phyloP scores from a whole-genome alignment of 192 early-diverging fungal genomes.

The Rhizoclosmatium sp. region DNA sequence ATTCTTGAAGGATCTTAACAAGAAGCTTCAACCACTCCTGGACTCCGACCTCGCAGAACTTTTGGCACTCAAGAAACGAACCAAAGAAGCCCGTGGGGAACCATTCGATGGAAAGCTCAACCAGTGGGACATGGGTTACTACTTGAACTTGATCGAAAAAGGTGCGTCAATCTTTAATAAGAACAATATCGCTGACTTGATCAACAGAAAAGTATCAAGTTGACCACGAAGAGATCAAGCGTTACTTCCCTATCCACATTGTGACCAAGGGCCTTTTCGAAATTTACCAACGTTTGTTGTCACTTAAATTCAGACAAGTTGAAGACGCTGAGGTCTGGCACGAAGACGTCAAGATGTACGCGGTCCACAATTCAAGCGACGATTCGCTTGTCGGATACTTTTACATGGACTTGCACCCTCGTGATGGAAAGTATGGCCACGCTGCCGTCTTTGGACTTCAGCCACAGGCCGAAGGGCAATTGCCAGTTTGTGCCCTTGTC shows the following conservation, averaged over 20 bases:
- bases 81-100: slow-evolving; percentile 52
- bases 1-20: slow-evolving; percentile 72
- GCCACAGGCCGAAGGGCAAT: slow-evolving; percentile 59
- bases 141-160: slow-evolving; percentile 75
- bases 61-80: slow-evolving; percentile 69
- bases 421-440: slow-evolving; percentile 56
- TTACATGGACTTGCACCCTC: slow-evolving; percentile 79
- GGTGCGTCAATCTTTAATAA: no score
- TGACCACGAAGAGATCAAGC: slow-evolving; percentile 78
- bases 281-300: slow-evolving; percentile 79
- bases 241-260: slow-evolving; percentile 76
- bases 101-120: slow-evolving; percentile 69
- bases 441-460: slow-evolving; percentile 85
- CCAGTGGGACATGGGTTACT: slow-evolving; percentile 78
- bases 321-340: slow-evolving; percentile 72
- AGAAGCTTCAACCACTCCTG: slow-evolving; percentile 63
- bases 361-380: slow-evolving; percentile 65
- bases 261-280: slow-evolving; percentile 74
- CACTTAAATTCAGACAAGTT: slow-evolving; percentile 72
- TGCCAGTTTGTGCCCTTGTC: slow-evolving; percentile 29
- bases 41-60: slow-evolving; percentile 67
- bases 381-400: slow-evolving; percentile 72
- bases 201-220: slow-evolving; percentile 68
- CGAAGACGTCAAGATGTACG: slow-evolving; percentile 78
- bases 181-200: no score